Evolutionary conservation across 495 filamentous ascomycete genomes (phyloP), one percentile per base, ranked within the genome.

Genomic region (Elasticomyces elasticus): DNA sequence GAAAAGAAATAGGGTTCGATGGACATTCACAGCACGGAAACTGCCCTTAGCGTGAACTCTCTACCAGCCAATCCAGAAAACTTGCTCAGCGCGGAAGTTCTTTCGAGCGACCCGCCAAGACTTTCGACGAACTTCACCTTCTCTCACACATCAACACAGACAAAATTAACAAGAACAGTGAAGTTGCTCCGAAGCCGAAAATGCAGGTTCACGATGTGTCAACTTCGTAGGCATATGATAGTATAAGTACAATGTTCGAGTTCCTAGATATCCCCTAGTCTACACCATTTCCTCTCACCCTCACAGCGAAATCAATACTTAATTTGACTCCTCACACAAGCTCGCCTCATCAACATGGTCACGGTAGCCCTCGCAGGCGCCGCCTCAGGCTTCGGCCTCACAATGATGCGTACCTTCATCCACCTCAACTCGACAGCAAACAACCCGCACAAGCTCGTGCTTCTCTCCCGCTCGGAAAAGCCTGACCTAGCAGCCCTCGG

Each of bases 341-440:
- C 30, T 49, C 30, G 7, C 48, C 5, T 12, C 5, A 17, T 37
- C 11, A 45, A 35, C 30, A 62, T 58, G 55, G 44, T 51, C 37
- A 56, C 30, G 19, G 55, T 62, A 25, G 59, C 59, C 3, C 45
- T 62, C 23, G 59, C 55, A 1, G 59, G 59, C 1, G 59, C 59
- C 15, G 48, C 24, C 13, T 44, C 54, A 20, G 55, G 55, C 33
- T 62, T 62, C 51, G 59, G 55, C 55, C 55, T 49, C 1, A 62
- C 59, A 24, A 48, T 62, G 42, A 42, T 62, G 20, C 41, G 24
- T 5, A 38, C n/a, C 31, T 54, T 62, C 56, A 26, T 55, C 24
- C 48, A 55, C 37, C 23, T 45, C 40, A 55, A 60, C 52, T 27
- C n/a, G 7, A 17, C 22, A 28, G 7, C 17, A 25, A 54, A 50